Base-by-base conservation (phyloP, 225 moss, liverwort and hornwort species). In the Antitrichia curtipendula region DNA sequence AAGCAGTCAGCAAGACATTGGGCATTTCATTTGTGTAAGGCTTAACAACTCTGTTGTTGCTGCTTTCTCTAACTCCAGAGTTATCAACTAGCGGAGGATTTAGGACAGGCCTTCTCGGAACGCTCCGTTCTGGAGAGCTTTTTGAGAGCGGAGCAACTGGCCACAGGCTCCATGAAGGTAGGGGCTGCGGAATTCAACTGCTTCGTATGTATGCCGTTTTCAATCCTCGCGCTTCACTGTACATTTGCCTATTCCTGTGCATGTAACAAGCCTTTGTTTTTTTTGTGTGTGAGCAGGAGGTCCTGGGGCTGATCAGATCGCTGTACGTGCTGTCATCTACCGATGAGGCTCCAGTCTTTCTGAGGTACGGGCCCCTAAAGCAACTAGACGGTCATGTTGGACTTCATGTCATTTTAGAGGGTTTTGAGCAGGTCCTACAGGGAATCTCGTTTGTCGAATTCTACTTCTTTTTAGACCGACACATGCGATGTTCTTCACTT, bases 51-150 rank as follows among this genome's bases (percentile, higher is more conserved):
- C 7, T 40, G 58, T 85, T 25, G 58, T 78, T 88, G 76, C 54
- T 75, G 63, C 73, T 73, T 83, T 80, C 28, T 45, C 81, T 90
- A 53, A 28, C 22, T 76, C 70, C 94, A 99, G 97, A 95, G 95
- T 90, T 97, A 95, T 87, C 98, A 97, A 93, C 80, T 95, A 87
- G 95, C 94, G 53, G 95, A 95, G 84, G 93, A 91, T 84, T 92
- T 97, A 90, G 98, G 98, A 34, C 90, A 93, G 87, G 97, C 97
- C 13, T 99, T 95, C 89, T 90, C 97, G 34, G 98, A 99, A 84
- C 95, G 95, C 53, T 94, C 95, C 88, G 76, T 95, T n/a, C 85
- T 99, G 43, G 97, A 96, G 91, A 95, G 95, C 88, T 95, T 93
- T 85, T 82, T 95, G 91, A 92, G 86, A 70, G 93, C 84, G 16